phyloP scores from a whole-genome alignment of 179 eudicot species.

The Beta corolliflora region DNA sequence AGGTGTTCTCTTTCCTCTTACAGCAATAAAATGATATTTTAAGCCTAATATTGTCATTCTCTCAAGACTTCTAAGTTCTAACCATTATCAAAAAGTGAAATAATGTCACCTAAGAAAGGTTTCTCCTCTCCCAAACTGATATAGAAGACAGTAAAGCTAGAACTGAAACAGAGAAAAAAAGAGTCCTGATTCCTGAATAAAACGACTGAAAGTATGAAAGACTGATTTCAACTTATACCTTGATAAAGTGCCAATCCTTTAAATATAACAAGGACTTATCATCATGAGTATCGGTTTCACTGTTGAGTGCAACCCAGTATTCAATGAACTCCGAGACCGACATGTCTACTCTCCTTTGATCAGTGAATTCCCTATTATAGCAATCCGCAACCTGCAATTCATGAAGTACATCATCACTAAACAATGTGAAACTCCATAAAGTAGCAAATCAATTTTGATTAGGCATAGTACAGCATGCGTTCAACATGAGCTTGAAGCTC shows the following conservation, averaged over 20 bases:
- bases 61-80: background rate
- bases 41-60: background rate
- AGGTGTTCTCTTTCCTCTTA: background rate
- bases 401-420: conserved; percentile 11
- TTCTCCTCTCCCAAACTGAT: background rate
- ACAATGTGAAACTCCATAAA: conserved; percentile 1
- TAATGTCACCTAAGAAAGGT: background rate
- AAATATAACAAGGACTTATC: conserved; percentile 63
- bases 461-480: background rate
- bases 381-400: conserved; percentile 82
- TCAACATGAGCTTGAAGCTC: conserved; percentile 2
- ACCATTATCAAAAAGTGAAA: background rate
- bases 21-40: background rate
- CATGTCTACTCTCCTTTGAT: conserved; percentile 76
- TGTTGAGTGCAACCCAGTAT: conserved; percentile 48
- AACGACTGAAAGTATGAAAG: background rate
- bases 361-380: conserved; percentile 64
- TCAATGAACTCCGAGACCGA: conserved; percentile 79
- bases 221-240: conserved; percentile 50
- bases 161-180: background rate
- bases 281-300: conserved; percentile 18
- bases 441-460: background rate
- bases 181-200: background rate
- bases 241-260: conserved; percentile 99
- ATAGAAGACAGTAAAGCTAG: background rate